phyloP scores from a whole-genome alignment of 768 basidiomycete species.

The Mycena galopus region DNA sequence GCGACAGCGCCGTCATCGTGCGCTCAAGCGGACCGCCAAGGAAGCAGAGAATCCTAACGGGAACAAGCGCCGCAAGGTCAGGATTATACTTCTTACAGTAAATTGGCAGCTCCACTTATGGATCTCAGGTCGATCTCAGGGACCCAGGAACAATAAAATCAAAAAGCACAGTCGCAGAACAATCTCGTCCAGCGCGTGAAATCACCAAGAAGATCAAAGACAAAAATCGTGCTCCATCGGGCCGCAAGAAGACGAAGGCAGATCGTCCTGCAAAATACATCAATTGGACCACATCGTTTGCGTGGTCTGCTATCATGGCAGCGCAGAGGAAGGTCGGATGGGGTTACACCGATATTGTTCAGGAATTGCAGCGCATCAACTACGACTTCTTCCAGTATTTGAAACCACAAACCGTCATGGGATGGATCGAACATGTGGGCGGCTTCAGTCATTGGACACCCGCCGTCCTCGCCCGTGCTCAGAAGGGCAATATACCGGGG shows the following conservation, averaged over 20 bases:
- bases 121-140: not conserved
- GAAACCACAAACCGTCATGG: not conserved
- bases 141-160: not conserved
- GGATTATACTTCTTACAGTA: not conserved
- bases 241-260: constrained; percentile 12
- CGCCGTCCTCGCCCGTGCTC: not conserved
- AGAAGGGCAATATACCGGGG: no score
- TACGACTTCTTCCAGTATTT: constrained; percentile 20
- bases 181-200: not conserved
- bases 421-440: constrained; percentile 17
- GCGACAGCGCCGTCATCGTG: no score
- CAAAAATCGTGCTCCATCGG: not conserved
- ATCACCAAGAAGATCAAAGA: not conserved
- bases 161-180: not conserved
- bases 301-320: no score
- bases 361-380: constrained; percentile 11
- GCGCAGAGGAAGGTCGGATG: no score
- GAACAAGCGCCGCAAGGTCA: not conserved
- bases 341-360: no score
- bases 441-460: constrained; percentile 24
- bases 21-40: not conserved
- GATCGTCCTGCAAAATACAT: no score
- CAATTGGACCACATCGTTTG: no score
- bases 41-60: not conserved
- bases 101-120: not conserved